Base-by-base conservation (phyloP, 2,329 filamentous ascomycete species). In the Neopestalotiopsis sp. region DNA sequence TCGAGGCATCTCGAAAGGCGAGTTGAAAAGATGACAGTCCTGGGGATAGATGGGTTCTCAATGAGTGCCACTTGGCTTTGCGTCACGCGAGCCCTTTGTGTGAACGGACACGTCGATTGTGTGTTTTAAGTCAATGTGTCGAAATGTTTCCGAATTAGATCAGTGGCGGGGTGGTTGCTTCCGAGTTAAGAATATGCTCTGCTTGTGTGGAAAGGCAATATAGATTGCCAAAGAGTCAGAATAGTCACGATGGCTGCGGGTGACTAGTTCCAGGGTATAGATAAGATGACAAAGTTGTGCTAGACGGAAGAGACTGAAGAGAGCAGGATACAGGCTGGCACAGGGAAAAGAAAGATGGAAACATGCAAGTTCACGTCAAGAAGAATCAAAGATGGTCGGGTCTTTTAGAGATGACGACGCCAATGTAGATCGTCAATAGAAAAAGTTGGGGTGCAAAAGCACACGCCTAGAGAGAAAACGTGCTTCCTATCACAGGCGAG, bases 1-100 rank as follows among this genome's bases (percentile, higher is more conserved):
- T 69, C 87, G 89, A 78, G 91, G 89, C 92, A 94, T 94, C 71
- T 71, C 17, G 60, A 45, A 12, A 38, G 57, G 28, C 30, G 24
- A 12, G 24, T 34, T 9, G 57, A 30, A 24, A 13, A 20, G 32
- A 17, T 9, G 4, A 62, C 13, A n/a, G 14, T 38, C 32, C 40
- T 34, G 7, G 30, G 7, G 40, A 4, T 17, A 38, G 59, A 34
- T 20, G n/a, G 30, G 34, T 30, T 13, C 12, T 12, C 3, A 20
- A 4, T 62, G 30, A 62, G 59, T n/a, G 59, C 59, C 24, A 34
- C 45, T 52, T 52, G 45, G 45, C 45, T 24, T 28, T 52, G 45
- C 45, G 45, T 52, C 45, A 52, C 45, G 45, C 45, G 45, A 52
- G 45, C 45, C 20, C 14, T 9, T 52, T n/a, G n/a, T 7, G 58